Conservation (phyloP, 306 rosid species). For the Pyrus pyrifolia region DNA sequence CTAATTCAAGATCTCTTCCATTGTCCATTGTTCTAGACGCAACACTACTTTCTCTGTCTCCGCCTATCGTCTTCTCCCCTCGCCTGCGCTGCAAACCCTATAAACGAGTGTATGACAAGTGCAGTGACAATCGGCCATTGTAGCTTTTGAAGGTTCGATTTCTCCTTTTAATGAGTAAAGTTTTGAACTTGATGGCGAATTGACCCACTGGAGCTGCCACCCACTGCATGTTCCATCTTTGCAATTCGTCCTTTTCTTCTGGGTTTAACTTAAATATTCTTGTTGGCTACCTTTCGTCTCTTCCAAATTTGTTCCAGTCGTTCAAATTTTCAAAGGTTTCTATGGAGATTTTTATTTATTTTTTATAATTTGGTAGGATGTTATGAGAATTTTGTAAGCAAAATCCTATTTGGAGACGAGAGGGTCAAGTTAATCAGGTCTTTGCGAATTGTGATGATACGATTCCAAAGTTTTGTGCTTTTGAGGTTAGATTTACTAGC, state of each 20-base stretch:
- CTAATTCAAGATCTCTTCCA: not conserved
- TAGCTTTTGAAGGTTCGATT: slow-evolving; percentile 6
- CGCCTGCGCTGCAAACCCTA: slow-evolving; percentile 8
- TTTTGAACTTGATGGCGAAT: not conserved
- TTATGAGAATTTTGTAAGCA: not conserved
- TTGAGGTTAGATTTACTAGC: not conserved
- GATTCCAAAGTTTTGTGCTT: not conserved
- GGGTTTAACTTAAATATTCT: not conserved
- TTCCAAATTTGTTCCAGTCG: not conserved
- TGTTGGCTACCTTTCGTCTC: no score
- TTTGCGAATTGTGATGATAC: not conserved
- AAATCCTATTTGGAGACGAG: not conserved
- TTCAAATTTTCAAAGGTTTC: not conserved
- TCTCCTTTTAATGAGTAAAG: not conserved
- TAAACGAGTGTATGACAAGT: not conserved
- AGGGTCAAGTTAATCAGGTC: not conserved
- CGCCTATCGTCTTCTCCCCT: not conserved
- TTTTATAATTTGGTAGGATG: not conserved
- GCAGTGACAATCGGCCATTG: slow-evolving; percentile 8
- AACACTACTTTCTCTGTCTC: slow-evolving; percentile 3
- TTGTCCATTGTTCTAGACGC: slow-evolving; percentile 12
- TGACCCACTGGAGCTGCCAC: not conserved
- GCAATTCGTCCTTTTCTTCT: not conserved
- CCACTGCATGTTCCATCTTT: not conserved
- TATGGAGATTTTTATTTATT: not conserved